Conservation (phyloP, 2,329 filamentous ascomycete species). For the Microsporum canis region DNA sequence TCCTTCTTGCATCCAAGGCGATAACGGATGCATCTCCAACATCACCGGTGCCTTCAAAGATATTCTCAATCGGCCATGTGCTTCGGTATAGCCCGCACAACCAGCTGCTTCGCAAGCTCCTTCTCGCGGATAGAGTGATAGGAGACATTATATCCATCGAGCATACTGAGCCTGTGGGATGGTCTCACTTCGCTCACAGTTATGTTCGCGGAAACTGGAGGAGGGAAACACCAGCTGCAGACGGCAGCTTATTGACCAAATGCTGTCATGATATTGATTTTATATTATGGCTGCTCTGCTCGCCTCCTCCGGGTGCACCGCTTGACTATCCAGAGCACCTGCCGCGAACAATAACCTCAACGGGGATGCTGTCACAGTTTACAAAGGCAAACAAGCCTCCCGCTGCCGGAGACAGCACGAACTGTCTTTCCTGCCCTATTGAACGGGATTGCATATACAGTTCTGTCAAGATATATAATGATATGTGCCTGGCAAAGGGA, state of each 20-base stretch:
- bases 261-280: constrained; percentile 95
- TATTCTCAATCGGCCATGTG: constrained; percentile 92
- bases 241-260: constrained; percentile 77
- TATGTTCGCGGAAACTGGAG: constrained; percentile 93
- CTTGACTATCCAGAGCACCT: constrained; percentile 49
- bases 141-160: constrained; percentile 78
- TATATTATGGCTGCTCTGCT: constrained; percentile 79
- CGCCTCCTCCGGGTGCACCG: constrained; percentile 44
- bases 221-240: constrained; percentile 58
- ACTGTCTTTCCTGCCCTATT: constrained; percentile 70
- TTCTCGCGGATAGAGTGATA: constrained; percentile 63
- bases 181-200: constrained; percentile 89
- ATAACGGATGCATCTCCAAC: constrained; percentile 16
- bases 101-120: constrained; percentile 64
- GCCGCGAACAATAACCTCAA: constrained; percentile 63
- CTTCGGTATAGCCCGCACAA: constrained; percentile 90
- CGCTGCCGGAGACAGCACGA: constrained; percentile 64
- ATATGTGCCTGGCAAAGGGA: constrained; percentile 53
- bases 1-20: constrained; percentile 53
- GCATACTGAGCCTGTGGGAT: constrained; percentile 89
- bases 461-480: constrained; percentile 69
- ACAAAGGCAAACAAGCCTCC: constrained; percentile 62
- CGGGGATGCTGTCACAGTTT: constrained; percentile 69
- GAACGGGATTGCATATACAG: constrained; percentile 73
- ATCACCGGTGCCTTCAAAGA: constrained; percentile 23